These are phyloP conservation scores for Paecilomyces sp. DNA, from an alignment of 2,329 filamentous ascomycete genomes.

Conservation along the genomic window DNA sequence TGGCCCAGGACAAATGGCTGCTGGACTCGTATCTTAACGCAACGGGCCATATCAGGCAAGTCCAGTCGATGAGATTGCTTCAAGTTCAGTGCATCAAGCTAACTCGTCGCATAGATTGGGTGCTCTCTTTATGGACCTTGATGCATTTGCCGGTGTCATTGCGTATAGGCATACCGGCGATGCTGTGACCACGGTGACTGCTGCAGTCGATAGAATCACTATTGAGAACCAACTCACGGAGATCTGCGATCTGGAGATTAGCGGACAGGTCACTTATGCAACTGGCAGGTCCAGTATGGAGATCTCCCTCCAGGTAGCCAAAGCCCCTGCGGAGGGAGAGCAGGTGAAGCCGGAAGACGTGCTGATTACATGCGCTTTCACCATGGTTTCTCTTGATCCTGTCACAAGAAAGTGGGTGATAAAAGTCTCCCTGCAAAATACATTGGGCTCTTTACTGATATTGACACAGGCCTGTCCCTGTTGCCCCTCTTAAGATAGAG, in stretches of 20 bases:
- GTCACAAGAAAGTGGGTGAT: slow-evolving; percentile 51
- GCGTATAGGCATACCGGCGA: slow-evolving; percentile 67
- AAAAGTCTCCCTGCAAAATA: background rate
- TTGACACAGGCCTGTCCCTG: slow-evolving; percentile 48
- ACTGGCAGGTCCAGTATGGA: slow-evolving; percentile 68
- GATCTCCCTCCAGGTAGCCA: slow-evolving; percentile 66
- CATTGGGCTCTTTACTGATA: slow-evolving; percentile 5
- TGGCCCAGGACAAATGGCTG: slow-evolving; percentile 69
- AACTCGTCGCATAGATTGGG: slow-evolving; percentile 48
- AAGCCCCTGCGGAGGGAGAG: slow-evolving; percentile 55
- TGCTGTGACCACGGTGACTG: slow-evolving; percentile 56
- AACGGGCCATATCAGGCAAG: slow-evolving; percentile 61
- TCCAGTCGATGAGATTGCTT: background rate
- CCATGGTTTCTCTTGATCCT: slow-evolving; percentile 69
- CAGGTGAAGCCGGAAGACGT: slow-evolving; percentile 52
- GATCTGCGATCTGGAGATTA: slow-evolving; percentile 71
- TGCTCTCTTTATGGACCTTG: slow-evolving; percentile 71
- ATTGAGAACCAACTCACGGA: slow-evolving; percentile 67
- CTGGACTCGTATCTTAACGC: slow-evolving; percentile 72
- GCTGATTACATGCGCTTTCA: slow-evolving; percentile 65
- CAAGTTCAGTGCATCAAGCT: background rate
- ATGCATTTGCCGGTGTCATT: slow-evolving; percentile 68
- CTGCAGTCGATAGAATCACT: slow-evolving; percentile 57
- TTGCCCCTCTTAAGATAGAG: slow-evolving; percentile 55
- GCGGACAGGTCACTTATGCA: slow-evolving; percentile 62